Evolutionary conservation across 2,329 filamentous ascomycete genomes (phyloP).

Genomic region (Ophiostoma ips): DNA sequence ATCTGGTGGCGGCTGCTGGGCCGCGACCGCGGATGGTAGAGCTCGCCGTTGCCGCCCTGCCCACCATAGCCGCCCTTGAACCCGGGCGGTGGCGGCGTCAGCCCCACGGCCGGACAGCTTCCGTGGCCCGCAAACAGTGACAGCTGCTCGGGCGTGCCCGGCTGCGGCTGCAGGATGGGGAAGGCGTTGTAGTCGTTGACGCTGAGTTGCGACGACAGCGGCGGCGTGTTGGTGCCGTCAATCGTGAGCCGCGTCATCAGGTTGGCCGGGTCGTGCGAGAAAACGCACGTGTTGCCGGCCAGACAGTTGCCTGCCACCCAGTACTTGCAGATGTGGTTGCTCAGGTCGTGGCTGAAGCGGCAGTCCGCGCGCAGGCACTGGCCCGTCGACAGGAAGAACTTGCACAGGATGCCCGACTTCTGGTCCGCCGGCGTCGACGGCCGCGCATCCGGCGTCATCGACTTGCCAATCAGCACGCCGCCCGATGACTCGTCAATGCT

Average conservation of each 20-base stretch:
- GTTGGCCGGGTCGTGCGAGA: constrained; percentile 87
- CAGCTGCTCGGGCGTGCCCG: constrained; percentile 44
- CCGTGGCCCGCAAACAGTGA: constrained; percentile 37
- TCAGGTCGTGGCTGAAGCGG: constrained; percentile 91
- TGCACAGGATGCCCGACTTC: constrained; percentile 84
- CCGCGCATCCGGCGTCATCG: constrained; percentile 61
- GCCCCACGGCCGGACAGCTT: constrained; percentile 37
- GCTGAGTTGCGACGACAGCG: constrained; percentile 43
- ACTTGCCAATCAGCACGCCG: constrained; percentile 74
- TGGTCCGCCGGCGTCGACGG: constrained; percentile 64
- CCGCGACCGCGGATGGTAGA: constrained; percentile 63
- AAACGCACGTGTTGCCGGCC: constrained; percentile 85
- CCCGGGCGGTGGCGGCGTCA: constrained; percentile 56
- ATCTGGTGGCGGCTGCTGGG: constrained; percentile 68
- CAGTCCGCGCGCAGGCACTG: constrained; percentile 92
- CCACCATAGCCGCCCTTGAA: constrained; percentile 46
- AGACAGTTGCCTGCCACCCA: constrained; percentile 94
- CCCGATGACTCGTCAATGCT: constrained; percentile 30
- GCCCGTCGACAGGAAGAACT: constrained; percentile 92
- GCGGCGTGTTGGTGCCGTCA: constrained; percentile 52
- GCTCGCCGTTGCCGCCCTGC: constrained; percentile 29
- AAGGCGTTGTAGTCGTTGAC: constrained; percentile 74
- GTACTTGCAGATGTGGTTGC: constrained; percentile 97
- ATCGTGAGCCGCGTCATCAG: constrained; percentile 70
- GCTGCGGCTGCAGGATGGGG: constrained; percentile 58